Percentiles rank a stretch among this genome's conserved stretches.
These are phyloP conservation scores for Closterium sp. DNA, from an alignment of 139 green algal species.

Conservation along the genomic window DNA sequence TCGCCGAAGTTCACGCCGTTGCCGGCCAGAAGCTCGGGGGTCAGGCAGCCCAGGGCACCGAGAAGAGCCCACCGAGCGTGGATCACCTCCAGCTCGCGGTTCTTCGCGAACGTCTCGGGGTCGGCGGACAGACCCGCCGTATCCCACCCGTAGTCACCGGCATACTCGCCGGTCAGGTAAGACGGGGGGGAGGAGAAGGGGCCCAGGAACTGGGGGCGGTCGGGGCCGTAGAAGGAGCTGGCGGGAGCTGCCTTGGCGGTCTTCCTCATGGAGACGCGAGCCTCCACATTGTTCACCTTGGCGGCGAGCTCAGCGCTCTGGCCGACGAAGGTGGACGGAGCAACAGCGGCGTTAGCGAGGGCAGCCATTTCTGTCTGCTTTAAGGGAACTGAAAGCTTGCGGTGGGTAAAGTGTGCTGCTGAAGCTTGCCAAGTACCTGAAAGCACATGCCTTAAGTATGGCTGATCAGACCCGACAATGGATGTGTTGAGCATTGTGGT, in stretches of 20 bases:
- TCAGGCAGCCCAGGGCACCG: slow-evolving; percentile 54
- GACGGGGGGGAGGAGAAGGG: slow-evolving; percentile 42
- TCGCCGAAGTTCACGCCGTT: slow-evolving; percentile 45
- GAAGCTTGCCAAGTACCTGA: neutral
- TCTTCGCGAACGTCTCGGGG: slow-evolving; percentile 64
- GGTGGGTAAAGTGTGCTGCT: neutral
- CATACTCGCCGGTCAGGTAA: slow-evolving; percentile 68
- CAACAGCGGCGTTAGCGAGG: slow-evolving; percentile 7
- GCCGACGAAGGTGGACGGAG: slow-evolving; percentile 30
- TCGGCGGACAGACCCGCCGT: slow-evolving; percentile 91
- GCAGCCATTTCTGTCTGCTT: neutral
- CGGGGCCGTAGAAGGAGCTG: slow-evolving; percentile 35
- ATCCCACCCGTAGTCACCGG: slow-evolving; percentile 96
- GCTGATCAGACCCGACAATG: neutral
- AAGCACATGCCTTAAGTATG: neutral
- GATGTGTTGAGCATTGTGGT: neutral
- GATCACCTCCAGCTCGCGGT: slow-evolving; percentile 94
- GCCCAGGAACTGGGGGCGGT: slow-evolving; percentile 54
- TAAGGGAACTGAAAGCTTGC: neutral
- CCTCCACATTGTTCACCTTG: slow-evolving; percentile 14
- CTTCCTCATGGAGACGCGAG: slow-evolving; percentile 19
- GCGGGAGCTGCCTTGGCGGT: slow-evolving; percentile 9
- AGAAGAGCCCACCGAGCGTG: slow-evolving; percentile 97
- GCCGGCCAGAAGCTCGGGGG: slow-evolving; percentile 30
- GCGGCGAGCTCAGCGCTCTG: slow-evolving; percentile 29